Conservation (phyloP, 208 protist species). For the Crithidia acanthocephali region DNA sequence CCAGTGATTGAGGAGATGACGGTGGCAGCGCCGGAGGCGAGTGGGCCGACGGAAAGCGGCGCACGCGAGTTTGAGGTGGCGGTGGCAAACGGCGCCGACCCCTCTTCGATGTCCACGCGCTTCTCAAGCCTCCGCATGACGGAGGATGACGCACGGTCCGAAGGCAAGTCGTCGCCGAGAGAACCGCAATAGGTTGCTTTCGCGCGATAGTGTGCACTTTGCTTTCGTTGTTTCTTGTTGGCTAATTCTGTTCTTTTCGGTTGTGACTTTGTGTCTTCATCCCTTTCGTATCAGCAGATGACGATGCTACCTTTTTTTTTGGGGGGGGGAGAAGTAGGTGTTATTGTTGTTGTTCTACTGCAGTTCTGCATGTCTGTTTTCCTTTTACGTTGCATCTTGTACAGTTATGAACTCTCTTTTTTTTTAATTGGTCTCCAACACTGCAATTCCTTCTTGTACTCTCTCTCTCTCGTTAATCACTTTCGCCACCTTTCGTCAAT, state of each 20-base stretch:
- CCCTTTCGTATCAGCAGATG: too few species aligned
- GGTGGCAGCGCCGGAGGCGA: neutral
- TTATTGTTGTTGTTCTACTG: too few species aligned
- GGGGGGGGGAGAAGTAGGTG: too few species aligned
- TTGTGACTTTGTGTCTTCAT: too few species aligned
- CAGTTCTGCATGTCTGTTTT: neutral
- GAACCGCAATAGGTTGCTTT: neutral
- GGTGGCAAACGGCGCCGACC: slow-evolving; percentile 1
- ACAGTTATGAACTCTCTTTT: neutral
- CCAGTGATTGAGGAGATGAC: slow-evolving; percentile 32
- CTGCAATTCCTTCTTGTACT: neutral
- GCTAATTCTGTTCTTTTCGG: too few species aligned
- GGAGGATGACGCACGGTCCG: neutral
- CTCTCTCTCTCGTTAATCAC: neutral
- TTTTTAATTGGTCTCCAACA: neutral
- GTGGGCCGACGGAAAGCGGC: neutral
- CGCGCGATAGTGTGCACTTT: neutral
- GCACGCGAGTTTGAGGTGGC: slow-evolving; percentile 27
- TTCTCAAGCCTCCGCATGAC: neutral
- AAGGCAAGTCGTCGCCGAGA: neutral
- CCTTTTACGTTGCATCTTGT: neutral
- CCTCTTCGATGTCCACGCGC: slow-evolving; percentile 7
- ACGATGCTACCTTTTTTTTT: too few species aligned
- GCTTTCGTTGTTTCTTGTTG: neutral
- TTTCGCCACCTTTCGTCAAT: neutral